Percentiles rank a stretch among this genome's conserved stretches.
Evolutionary conservation across 73 alveolate species (phyloP).

Genomic region (Stentor roeselii): DNA sequence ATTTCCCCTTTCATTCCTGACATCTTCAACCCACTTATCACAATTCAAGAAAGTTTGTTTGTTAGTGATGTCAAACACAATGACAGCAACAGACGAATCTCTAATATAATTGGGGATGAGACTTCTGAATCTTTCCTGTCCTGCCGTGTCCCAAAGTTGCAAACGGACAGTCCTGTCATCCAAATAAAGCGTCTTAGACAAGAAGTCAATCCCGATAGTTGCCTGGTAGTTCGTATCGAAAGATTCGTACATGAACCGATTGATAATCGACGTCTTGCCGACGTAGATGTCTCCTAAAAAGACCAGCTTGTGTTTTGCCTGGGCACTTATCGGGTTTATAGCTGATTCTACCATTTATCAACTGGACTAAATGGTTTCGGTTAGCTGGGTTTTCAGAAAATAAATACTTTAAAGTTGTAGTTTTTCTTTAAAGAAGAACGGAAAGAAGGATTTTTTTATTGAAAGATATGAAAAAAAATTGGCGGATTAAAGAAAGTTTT

Average conservation of each 20-base stretch:
- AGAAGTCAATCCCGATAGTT: conserved; percentile 95
- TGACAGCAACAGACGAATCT: conserved; percentile 71
- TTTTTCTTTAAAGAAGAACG: no score
- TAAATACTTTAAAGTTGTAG: no score
- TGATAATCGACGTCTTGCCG: conserved; percentile 65
- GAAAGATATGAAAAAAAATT: no score
- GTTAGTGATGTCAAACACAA: conserved; percentile 60
- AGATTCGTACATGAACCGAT: conserved; percentile 65
- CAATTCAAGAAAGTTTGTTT: conserved; percentile 55
- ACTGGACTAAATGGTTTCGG: no score
- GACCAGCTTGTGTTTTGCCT: no score
- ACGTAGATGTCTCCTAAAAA: no score
- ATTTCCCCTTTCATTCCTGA: conserved; percentile 64
- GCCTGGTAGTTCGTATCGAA: conserved; percentile 85
- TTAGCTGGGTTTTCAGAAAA: no score
- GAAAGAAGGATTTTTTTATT: no score
- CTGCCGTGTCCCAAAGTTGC: conserved; percentile 76
- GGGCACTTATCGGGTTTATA: no score
- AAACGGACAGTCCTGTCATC: conserved; percentile 80
- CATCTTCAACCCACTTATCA: conserved; percentile 84
- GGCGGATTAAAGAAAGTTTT: no score
- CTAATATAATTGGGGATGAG: conserved; percentile 67
- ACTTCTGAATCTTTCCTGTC: conserved; percentile 66
- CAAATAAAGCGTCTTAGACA: conserved; percentile 83
- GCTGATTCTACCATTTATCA: no score